Percentiles rank a stretch among this genome's conserved stretches.
Evolutionary conservation across 768 basidiomycete genomes (phyloP).

Genomic region (Lentinula detonsa): DNA sequence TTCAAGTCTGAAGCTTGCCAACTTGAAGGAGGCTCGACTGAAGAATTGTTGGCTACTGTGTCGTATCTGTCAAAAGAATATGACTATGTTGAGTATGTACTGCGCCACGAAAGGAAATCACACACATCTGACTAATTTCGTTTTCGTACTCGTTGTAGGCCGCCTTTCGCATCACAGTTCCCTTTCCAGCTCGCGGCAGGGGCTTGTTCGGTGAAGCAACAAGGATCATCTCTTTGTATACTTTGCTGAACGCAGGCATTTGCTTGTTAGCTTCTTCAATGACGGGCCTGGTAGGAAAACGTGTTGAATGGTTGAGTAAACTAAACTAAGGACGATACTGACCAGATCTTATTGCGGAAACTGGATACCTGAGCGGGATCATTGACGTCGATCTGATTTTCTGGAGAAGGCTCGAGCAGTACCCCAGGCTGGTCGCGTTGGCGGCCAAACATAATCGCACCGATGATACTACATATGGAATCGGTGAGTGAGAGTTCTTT

Average conservation of each 20-base stretch:
- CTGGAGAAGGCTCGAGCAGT: conserved; percentile 21
- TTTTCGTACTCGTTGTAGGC: conserved; percentile 29
- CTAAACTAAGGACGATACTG: not conserved
- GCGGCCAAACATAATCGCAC: conserved; percentile 35
- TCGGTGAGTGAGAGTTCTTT: not conserved
- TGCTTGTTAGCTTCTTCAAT: conserved; percentile 36
- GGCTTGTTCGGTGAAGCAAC: conserved; percentile 32
- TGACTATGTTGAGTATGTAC: too few species aligned
- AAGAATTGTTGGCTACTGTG: conserved; percentile 16
- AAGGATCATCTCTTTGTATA: conserved; percentile 49
- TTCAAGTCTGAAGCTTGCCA: conserved; percentile 6
- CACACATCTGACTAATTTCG: conserved; percentile 34
- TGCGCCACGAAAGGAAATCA: not conserved
- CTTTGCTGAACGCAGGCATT: conserved; percentile 33
- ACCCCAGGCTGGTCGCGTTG: conserved; percentile 25
- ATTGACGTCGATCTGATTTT: conserved; percentile 21
- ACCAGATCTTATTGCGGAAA: conserved; percentile 32
- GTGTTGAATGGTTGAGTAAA: not conserved
- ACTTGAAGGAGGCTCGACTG: conserved; percentile 14
- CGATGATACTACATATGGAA: conserved; percentile 17
- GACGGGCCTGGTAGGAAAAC: conserved; percentile 18
- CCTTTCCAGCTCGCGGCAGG: conserved; percentile 39
- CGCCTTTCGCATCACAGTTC: conserved; percentile 35
- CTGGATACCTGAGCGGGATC: conserved; percentile 20
- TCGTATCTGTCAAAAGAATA: conserved; percentile 17